Base-by-base conservation (phyloP, 352 stramenopile genomes). In the Peronospora farinosa region DNA sequence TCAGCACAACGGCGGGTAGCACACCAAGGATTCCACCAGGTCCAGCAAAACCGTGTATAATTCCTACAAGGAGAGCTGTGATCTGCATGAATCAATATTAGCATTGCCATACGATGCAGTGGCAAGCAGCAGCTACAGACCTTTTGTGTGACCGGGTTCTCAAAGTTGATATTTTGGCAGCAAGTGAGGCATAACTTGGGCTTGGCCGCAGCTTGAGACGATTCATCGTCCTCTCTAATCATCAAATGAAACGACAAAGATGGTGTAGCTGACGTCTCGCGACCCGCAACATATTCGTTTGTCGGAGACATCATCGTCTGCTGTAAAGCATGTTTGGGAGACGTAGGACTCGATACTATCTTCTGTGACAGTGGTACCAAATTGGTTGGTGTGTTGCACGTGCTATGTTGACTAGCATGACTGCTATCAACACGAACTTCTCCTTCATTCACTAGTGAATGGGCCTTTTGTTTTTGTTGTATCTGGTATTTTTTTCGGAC, bases 41-140 rank as follows among this genome's bases (percentile, higher is more conserved):
- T 7, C 79, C 79, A 3, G 91, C 86, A 6, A 97, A 56, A 11
- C 91, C 91, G 54, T 97, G 88, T 23, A 96, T 58, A 35, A 96
- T 73, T 23, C 89, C 89, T 12, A 92, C 76, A 15, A 78, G 47
- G 8, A 96, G 38, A 21, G 89, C 84, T 27, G 92, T 78, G 52
- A 82, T 66, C 72, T 81, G 31, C 36, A 45, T 15, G 33, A 16
- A 38, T 16, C 15, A 45, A 4, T 25, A 37, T 47, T 45, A 60
- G 42, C 2, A 36, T 17, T 10, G 9, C 11, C 11, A 21, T 49
- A 30, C 10, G 0, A 49, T 10, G 9, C 16, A 30, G 17, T 48
- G 10, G 11, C 33, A 10, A 56, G 7, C 21, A 32, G 3, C 7
- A 40, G 17, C 31, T 19, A 59, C 45, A 23, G 12, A 59, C 35